Conservation (phyloP, 2,329 filamentous ascomycete species). For the Colletotrichum trifolii region DNA sequence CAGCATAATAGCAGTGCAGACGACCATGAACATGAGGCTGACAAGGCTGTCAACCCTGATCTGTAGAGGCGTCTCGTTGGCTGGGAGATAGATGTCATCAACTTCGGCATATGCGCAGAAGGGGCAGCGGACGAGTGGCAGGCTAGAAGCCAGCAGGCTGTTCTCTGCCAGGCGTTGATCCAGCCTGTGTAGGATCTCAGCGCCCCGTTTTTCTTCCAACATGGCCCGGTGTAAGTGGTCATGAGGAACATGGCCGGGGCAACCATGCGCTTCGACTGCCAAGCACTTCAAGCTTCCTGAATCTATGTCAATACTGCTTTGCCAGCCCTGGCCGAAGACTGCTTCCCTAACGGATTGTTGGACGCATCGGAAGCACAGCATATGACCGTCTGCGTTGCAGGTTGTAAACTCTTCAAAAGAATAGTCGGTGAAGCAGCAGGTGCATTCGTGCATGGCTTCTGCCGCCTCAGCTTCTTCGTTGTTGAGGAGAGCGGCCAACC, state of each 20-base stretch:
- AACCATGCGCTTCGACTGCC: slow-evolving; percentile 78
- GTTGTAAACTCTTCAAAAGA: slow-evolving; percentile 79
- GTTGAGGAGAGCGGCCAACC: slow-evolving; percentile 65
- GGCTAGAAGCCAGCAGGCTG: slow-evolving; percentile 75
- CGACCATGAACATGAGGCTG: slow-evolving; percentile 60
- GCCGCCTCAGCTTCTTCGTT: slow-evolving; percentile 68
- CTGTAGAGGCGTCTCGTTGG: slow-evolving; percentile 63
- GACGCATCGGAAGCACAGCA: slow-evolving; percentile 85
- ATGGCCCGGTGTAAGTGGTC: slow-evolving; percentile 80
- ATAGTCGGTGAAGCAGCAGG: slow-evolving; percentile 79
- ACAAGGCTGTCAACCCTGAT: slow-evolving; percentile 64
- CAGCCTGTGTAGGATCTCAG: slow-evolving; percentile 78
- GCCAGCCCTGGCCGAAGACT: slow-evolving; percentile 93
- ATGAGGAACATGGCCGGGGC: slow-evolving; percentile 77
- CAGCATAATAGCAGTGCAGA: slow-evolving; percentile 65
- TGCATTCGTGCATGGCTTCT: slow-evolving; percentile 74
- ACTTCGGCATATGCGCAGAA: slow-evolving; percentile 94
- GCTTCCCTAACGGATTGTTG: slow-evolving; percentile 85
- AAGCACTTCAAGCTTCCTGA: slow-evolving; percentile 84
- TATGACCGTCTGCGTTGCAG: slow-evolving; percentile 76
- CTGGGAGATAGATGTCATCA: slow-evolving; percentile 78
- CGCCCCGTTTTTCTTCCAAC: slow-evolving; percentile 73
- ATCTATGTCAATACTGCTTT: slow-evolving; percentile 78
- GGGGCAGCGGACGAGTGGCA: slow-evolving; percentile 85
- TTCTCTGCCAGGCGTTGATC: slow-evolving; percentile 84